These are phyloP conservation scores for Secale cereale DNA, from an alignment of 176 grass and related monocot genomes.

Conservation along the genomic window DNA sequence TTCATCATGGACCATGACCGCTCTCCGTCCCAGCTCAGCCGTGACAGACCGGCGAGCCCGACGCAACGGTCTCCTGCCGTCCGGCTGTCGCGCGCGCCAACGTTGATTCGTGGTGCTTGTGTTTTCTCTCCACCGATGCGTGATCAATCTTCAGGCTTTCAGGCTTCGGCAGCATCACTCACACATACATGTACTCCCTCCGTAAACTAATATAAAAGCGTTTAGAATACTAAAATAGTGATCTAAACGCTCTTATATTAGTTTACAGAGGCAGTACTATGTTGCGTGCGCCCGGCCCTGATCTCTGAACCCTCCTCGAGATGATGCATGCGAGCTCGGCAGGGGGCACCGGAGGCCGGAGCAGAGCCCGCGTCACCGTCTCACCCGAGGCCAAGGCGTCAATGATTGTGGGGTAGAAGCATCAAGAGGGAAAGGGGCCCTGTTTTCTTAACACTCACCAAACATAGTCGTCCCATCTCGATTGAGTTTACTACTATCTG, in stretches of 20 bases:
- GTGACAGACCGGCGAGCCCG: background rate
- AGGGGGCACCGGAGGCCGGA: background rate
- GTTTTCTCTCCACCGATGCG: background rate
- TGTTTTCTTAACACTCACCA: background rate
- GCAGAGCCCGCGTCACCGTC: background rate
- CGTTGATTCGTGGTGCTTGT: background rate
- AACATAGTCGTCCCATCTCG: background rate
- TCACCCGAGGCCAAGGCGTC: background rate
- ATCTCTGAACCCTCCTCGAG: background rate
- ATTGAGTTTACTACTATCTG: background rate
- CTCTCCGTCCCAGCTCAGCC: background rate
- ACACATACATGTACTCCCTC: too few species aligned
- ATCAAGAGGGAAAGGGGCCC: background rate
- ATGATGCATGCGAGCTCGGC: background rate
- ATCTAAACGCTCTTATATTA: too few species aligned
- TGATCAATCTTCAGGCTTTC: background rate
- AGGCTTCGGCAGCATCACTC: background rate
- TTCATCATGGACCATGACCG: background rate
- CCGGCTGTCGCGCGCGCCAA: background rate
- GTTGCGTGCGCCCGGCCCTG: background rate
- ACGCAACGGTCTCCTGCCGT: background rate
- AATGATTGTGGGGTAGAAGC: background rate
- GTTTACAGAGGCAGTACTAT: too few species aligned
- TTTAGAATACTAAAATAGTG: too few species aligned
- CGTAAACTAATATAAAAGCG: too few species aligned